A percentile compares a stretch with the other conserved stretches of the same genome.
phyloP scores from a whole-genome alignment of 2,329 filamentous ascomycete species.

The Triangularia setosa region DNA sequence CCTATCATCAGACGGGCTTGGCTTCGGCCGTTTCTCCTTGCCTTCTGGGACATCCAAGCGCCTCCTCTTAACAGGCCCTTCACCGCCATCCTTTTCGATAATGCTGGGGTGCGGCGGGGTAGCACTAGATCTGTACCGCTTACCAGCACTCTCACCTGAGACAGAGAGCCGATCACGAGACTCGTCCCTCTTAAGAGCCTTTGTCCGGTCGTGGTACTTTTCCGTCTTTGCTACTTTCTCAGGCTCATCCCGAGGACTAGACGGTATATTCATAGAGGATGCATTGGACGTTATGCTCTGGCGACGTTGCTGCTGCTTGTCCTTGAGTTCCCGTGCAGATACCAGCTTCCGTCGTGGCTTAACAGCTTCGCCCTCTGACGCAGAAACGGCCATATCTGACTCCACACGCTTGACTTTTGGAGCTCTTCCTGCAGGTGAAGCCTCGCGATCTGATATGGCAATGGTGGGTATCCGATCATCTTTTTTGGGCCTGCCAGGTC shows the following conservation, averaged over 20 bases:
- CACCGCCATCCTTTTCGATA: conserved; percentile 50
- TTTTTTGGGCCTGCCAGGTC: conserved; percentile 51
- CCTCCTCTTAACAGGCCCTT: conserved; percentile 52
- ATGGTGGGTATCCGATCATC: conserved; percentile 48
- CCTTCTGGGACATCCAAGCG: conserved; percentile 51
- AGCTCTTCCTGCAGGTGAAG: conserved; percentile 48
- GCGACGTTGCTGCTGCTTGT: conserved; percentile 56
- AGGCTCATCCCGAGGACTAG: conserved; percentile 51
- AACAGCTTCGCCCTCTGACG: conserved; percentile 53
- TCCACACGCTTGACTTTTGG: conserved; percentile 51
- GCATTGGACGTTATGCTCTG: conserved; percentile 55
- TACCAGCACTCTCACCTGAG: conserved; percentile 49
- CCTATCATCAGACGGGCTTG: conserved; percentile 43
- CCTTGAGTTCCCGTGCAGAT: conserved; percentile 59
- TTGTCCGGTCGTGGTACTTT: conserved; percentile 57
- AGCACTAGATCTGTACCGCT: conserved; percentile 56
- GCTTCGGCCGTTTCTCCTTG: conserved; percentile 47
- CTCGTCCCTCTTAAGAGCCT: conserved; percentile 59
- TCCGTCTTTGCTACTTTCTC: conserved; percentile 49
- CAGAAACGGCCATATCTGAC: conserved; percentile 48
- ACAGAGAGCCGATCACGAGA: conserved; percentile 52
- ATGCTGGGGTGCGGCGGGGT: conserved; percentile 54
- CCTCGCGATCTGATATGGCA: conserved; percentile 50
- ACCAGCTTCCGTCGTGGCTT: conserved; percentile 62
- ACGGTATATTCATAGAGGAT: conserved; percentile 50